Conservation (phyloP, 345 rosid species). For the Arabis alpina region DNA sequence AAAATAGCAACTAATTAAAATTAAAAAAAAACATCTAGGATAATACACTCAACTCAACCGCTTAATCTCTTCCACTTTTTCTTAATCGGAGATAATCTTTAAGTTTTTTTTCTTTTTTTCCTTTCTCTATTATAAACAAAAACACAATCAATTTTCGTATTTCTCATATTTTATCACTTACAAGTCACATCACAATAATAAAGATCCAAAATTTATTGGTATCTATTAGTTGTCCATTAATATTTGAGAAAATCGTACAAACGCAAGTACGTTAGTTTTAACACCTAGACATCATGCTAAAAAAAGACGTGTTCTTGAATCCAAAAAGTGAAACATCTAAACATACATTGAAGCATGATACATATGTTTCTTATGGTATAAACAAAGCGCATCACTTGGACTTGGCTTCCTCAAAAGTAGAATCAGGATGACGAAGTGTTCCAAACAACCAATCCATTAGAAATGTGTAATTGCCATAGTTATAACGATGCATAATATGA, state of each 20-base stretch:
- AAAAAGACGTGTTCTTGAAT: background rate
- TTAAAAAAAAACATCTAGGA: too few species aligned
- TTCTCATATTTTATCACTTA: too few species aligned
- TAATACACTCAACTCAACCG: too few species aligned
- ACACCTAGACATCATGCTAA: too few species aligned
- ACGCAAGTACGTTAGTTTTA: background rate
- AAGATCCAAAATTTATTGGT: background rate
- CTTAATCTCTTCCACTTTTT: too few species aligned
- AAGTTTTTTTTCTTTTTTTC: too few species aligned
- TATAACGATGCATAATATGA: slow-evolving; percentile 15
- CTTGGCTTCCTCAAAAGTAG: background rate
- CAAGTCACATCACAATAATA: background rate
- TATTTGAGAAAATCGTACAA: background rate
- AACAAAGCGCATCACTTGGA: background rate
- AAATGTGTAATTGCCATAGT: slow-evolving; percentile 24
- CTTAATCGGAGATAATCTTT: too few species aligned
- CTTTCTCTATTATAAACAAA: too few species aligned
- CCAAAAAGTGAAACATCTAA: background rate
- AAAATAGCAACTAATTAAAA: too few species aligned
- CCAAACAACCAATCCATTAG: slow-evolving; percentile 28
- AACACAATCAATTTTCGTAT: too few species aligned
- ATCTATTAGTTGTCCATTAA: background rate
- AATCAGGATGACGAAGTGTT: slow-evolving; percentile 26
- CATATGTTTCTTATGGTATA: background rate
- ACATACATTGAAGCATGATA: background rate